A percentile compares a stretch with the other conserved stretches of the same genome.
Evolutionary conservation across 2,329 filamentous ascomycete species (phyloP).

Genomic region (Thielaviopsis euricoi): DNA sequence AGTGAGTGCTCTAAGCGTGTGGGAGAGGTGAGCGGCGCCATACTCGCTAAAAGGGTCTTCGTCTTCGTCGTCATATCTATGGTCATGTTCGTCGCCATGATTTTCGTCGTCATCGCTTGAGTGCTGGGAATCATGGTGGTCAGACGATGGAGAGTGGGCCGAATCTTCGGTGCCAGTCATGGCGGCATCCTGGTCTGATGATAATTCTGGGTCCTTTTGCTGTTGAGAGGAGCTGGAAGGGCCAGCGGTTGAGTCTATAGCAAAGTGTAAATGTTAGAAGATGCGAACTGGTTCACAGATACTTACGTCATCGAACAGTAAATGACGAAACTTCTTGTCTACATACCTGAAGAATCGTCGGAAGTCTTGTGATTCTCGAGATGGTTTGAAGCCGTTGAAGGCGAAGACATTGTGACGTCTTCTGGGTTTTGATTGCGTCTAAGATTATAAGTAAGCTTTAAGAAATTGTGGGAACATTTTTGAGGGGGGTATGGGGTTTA

Average conservation of each 20-base stretch:
- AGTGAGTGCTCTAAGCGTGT: constrained; percentile 68
- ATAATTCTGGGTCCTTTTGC: constrained; percentile 36
- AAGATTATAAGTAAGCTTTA: constrained; percentile 12
- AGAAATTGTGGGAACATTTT: background rate
- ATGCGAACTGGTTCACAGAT: background rate
- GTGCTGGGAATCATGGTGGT: constrained; percentile 17
- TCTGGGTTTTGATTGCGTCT: background rate
- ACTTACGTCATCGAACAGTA: background rate
- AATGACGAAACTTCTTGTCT: background rate
- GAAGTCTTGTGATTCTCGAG: background rate
- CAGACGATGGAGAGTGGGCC: constrained; percentile 24
- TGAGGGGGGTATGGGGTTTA: constrained; percentile 7
- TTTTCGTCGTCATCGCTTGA: constrained; percentile 21
- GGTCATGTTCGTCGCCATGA: constrained; percentile 15
- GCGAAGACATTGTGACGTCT: constrained; percentile 19
- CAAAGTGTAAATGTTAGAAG: background rate
- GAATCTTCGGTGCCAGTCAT: constrained; percentile 55
- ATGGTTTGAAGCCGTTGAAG: constrained; percentile 2
- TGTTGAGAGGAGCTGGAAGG: constrained; percentile 26
- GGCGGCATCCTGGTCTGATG: constrained; percentile 44
- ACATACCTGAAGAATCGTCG: constrained; percentile 5
- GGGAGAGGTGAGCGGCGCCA: constrained; percentile 53
- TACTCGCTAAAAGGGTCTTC: constrained; percentile 50
- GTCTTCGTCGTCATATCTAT: constrained; percentile 31
- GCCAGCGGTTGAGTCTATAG: background rate